A percentile compares a stretch with the other conserved stretches of the same genome.
These are phyloP conservation scores for Aureobasidium melanogenum DNA, from an alignment of 2,329 filamentous ascomycete species.

Conservation along the genomic window DNA sequence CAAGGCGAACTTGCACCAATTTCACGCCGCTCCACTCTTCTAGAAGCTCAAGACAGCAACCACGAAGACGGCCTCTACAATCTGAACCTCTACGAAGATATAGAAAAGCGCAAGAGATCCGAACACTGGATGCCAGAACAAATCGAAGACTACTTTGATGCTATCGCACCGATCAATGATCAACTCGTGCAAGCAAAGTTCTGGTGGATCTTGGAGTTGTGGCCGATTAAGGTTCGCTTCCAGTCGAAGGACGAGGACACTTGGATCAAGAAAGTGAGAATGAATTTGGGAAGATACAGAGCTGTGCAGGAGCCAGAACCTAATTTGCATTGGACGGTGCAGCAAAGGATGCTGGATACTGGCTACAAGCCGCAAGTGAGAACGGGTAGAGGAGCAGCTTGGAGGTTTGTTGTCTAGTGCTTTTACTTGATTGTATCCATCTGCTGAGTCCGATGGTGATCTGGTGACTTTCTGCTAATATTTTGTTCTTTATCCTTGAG, in stretches of 20 bases:
- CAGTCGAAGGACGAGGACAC: constrained; percentile 23
- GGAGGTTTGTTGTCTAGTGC: constrained; percentile 25
- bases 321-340: constrained; percentile 38
- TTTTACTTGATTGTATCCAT: no score
- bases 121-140: constrained; percentile 28
- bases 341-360: constrained; percentile 27
- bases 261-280: constrained; percentile 31
- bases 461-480: no score
- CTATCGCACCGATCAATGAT: constrained; percentile 33
- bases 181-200: constrained; percentile 28
- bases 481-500: no score
- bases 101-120: constrained; percentile 14
- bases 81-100: constrained; percentile 18
- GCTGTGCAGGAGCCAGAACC: constrained; percentile 29
- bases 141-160: constrained; percentile 37
- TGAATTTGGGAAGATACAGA: constrained; percentile 33
- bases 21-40: constrained; percentile 21
- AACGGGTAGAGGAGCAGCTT: constrained; percentile 23
- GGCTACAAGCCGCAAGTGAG: constrained; percentile 28
- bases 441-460: no score
- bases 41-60: constrained; percentile 17
- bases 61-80: constrained; percentile 19
- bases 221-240: constrained; percentile 33
- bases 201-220: constrained; percentile 39
- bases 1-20: constrained; percentile 26